Evolutionary conservation across 148 eudicot genomes (phyloP), one percentile per base, ranked within the genome.

Genomic region (Vaccinium corymbosum): DNA sequence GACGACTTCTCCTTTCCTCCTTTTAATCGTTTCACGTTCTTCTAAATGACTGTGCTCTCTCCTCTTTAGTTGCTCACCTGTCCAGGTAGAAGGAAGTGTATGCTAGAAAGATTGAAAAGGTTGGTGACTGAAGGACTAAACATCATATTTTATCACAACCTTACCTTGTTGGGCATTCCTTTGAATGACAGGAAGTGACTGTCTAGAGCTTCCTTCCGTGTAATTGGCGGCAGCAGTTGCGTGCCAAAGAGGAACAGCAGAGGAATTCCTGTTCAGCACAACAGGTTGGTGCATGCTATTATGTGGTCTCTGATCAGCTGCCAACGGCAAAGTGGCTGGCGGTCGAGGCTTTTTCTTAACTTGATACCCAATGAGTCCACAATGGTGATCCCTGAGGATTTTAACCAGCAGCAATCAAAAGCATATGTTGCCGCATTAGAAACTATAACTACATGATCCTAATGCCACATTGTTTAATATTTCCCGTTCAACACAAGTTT

Each of bases 291-390:
- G 84, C 53, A 75, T 76, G 20, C 83, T 70, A 81, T 74, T 85
- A 27, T 79, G 73, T 75, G 81, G 66, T 53, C 80, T 80, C 72
- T 80, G 80, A 80, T 78, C 56, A 48, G 93, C 82, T 53, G 89
- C 53, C 59, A 78, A 80, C 8, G 66, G 57, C 22, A 71, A 75
- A 32, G 86, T 76, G 46, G 46, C 46, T 56, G 90, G 85, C 64
- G 78, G 86, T 76, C 78, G 91, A 61, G 78, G 80, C 77, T 86
- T 87, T 88, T 87, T 91, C 82, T 76, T 86, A 66, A 88, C 90
- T 59, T 89, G 91, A 85, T 95, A 95, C 50, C 98, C 98, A 81
- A 95, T 85, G 22, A 93, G 91, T 81, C 93, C 97, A 83, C 97
- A 93, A 70, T 95, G 98, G 86, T 86, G 85, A 87, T 95, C 97